Conservation (phyloP, 1,284 basidiomycete species). For the Pseudozyma sp. region DNA sequence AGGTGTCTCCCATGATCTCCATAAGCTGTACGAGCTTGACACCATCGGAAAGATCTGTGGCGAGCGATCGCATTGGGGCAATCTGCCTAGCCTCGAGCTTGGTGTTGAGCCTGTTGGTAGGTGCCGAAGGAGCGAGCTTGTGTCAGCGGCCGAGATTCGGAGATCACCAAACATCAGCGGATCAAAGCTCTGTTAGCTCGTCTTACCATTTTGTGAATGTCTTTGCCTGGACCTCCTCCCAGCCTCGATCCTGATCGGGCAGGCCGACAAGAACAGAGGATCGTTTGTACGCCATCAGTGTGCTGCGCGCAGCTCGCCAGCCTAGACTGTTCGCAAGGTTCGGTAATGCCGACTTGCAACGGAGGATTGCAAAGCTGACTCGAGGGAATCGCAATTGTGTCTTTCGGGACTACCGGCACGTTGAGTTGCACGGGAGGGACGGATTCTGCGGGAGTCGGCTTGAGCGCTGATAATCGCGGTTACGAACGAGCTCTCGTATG, state of each 20-base stretch:
- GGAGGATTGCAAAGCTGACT: too few species aligned
- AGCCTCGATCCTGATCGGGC: constrained; percentile 62
- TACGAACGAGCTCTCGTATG: too few species aligned
- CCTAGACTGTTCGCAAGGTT: too few species aligned
- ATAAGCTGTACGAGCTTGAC: constrained; percentile 83
- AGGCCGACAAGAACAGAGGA: constrained; percentile 58
- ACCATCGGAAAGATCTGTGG: constrained; percentile 91
- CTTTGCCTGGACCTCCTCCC: constrained; percentile 66
- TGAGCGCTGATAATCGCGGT: too few species aligned
- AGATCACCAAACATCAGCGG: background rate
- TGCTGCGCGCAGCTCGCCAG: background rate
- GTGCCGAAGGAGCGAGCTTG: too few species aligned
- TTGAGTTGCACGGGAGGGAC: too few species aligned
- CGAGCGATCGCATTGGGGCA: constrained; percentile 89
- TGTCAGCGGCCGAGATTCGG: background rate
- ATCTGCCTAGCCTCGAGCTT: constrained; percentile 87
- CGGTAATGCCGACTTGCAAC: too few species aligned
- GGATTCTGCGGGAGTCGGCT: too few species aligned
- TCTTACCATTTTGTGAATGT: constrained; percentile 66
- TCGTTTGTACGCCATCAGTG: constrained; percentile 59
- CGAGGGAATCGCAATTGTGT: too few species aligned
- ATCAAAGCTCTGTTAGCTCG: background rate
- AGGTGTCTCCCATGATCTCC: constrained; percentile 77
- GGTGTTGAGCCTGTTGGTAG: constrained; percentile 84
- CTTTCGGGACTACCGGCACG: too few species aligned